These are phyloP conservation scores for Quercus alba DNA, from an alignment of 306 rosid genomes.

Conservation along the genomic window DNA sequence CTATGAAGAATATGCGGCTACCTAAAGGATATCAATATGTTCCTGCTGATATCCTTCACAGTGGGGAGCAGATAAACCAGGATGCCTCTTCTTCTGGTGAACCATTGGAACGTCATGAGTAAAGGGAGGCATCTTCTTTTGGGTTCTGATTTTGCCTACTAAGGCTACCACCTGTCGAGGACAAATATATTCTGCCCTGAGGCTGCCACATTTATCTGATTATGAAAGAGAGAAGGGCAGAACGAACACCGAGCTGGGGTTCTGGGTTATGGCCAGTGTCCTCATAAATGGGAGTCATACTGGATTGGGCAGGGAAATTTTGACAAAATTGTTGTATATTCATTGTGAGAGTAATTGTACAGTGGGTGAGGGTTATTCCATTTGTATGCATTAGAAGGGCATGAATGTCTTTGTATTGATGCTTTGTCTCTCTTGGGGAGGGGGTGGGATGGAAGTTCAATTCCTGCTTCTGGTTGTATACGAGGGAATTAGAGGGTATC, in stretches of 20 bases:
- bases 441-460: constrained; percentile 28
- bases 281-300: constrained; percentile 27
- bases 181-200: constrained; percentile 22
- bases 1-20: constrained; percentile 77
- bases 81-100: constrained; percentile 51
- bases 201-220: neutral
- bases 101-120: constrained; percentile 56
- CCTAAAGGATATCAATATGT: constrained; percentile 97
- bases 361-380: constrained; percentile 61
- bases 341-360: constrained; percentile 64
- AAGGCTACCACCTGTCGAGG: constrained; percentile 29
- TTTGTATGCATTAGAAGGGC: constrained; percentile 46
- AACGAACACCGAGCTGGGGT: neutral
- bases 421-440: neutral
- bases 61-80: constrained; percentile 67
- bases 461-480: constrained; percentile 43
- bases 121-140: constrained; percentile 21
- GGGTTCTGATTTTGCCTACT: constrained; percentile 24
- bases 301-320: constrained; percentile 37
- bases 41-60: constrained; percentile 88
- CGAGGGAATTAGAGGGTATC: constrained; percentile 33
- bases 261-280: constrained; percentile 5
- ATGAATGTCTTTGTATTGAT: constrained; percentile 27
- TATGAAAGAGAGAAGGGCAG: neutral
- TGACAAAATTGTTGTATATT: constrained; percentile 65